These are phyloP conservation scores for Orbilia quercus DNA, from an alignment of 2,329 filamentous ascomycete species.

Conservation along the genomic window DNA sequence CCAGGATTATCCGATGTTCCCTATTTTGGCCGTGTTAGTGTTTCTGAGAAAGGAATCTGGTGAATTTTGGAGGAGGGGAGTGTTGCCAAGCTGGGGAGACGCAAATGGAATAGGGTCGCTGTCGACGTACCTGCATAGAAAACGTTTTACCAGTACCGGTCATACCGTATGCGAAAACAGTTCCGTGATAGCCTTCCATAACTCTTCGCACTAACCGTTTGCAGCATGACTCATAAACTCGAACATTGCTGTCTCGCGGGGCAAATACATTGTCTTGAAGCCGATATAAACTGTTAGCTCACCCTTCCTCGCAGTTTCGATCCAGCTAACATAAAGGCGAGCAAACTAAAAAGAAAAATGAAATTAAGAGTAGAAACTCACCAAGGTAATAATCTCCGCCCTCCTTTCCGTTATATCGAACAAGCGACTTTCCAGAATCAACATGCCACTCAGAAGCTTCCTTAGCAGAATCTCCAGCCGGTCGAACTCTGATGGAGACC, in stretches of 20 bases:
- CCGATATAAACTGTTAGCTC: no score
- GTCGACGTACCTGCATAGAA: constrained; percentile 91
- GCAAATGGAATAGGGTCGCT: constrained; percentile 19
- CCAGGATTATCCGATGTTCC: constrained; percentile 71
- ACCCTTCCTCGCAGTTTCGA: no score
- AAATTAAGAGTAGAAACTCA: constrained; percentile 64
- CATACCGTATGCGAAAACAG: constrained; percentile 98
- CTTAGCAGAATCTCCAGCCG: constrained; percentile 74
- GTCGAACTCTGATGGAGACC: constrained; percentile 92
- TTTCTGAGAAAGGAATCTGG: not conserved
- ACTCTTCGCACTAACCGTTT: constrained; percentile 94
- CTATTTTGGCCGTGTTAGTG: constrained; percentile 16
- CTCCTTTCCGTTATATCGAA: constrained; percentile 87
- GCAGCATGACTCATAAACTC: constrained; percentile 92
- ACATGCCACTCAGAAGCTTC: constrained; percentile 86
- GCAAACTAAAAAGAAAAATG: constrained; percentile 33
- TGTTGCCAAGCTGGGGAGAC: constrained; percentile 1
- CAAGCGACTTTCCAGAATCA: constrained; percentile 81
- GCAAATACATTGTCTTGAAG: constrained; percentile 91
- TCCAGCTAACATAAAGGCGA: not conserved
- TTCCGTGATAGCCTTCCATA: constrained; percentile 99
- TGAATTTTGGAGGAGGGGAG: not conserved
- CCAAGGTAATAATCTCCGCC: constrained; percentile 93
- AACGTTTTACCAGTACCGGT: constrained; percentile 99
- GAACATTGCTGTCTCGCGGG: constrained; percentile 90